phyloP scores from a whole-genome alignment of 129 eudicot genomes.

The Chrysanthemum lavandulifolium region DNA sequence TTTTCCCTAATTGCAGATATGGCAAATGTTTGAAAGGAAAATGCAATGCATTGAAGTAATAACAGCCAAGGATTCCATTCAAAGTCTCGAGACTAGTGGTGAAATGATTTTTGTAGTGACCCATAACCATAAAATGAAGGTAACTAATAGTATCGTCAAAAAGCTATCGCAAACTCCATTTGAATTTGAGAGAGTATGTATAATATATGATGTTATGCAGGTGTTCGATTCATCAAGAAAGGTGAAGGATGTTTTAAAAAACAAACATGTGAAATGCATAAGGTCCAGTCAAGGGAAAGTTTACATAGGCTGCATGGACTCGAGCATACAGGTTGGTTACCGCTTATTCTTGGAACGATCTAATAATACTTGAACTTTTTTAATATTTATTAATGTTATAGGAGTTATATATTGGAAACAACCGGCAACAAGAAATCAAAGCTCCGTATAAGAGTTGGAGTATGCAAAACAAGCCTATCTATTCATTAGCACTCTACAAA shows the following conservation, averaged over 20 bases:
- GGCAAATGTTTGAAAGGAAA: slow-evolving; percentile 63
- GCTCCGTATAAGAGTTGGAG: slow-evolving; percentile 65
- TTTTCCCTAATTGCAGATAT: slow-evolving; percentile 45
- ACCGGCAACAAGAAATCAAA: slow-evolving; percentile 73
- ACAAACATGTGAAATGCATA: slow-evolving; percentile 62
- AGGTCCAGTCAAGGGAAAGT: slow-evolving; percentile 53
- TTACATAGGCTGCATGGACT: slow-evolving; percentile 73
- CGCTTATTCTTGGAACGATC: background rate
- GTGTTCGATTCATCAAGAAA: slow-evolving; percentile 64
- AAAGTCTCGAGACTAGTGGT: slow-evolving; percentile 59
- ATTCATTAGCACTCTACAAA: slow-evolving; percentile 52
- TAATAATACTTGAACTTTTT: background rate
- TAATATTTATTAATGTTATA: slow-evolving; percentile 15
- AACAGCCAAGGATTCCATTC: slow-evolving; percentile 55
- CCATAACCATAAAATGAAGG: slow-evolving; percentile 71
- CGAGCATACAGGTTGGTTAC: slow-evolving; percentile 69
- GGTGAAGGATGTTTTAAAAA: slow-evolving; percentile 50
- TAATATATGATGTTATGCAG: slow-evolving; percentile 32
- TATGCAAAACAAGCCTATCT: slow-evolving; percentile 62
- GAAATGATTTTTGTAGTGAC: slow-evolving; percentile 60
- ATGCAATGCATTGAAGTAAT: slow-evolving; percentile 64
- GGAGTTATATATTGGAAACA: slow-evolving; percentile 55
- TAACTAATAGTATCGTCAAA: slow-evolving; percentile 12
- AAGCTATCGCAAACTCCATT: too few relatives aligned
- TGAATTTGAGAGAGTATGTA: background rate